phyloP scores from a whole-genome alignment of 2,329 filamentous ascomycete species.

The Tolypocladium ophioglossoides region DNA sequence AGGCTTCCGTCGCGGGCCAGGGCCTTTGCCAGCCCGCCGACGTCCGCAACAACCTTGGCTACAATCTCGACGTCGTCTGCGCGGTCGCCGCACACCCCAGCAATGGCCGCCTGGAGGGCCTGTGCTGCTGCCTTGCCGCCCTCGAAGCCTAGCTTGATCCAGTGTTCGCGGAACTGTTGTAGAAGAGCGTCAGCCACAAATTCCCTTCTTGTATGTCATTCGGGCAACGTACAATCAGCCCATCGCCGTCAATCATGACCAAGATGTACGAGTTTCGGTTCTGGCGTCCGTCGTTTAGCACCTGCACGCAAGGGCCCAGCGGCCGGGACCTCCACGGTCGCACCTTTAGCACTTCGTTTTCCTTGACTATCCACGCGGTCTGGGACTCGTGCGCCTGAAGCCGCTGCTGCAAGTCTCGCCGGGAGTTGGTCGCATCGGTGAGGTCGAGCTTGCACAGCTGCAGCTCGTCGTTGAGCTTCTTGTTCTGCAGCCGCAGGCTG shows the following conservation, averaged over 20 bases:
- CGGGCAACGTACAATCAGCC: conserved; percentile 37
- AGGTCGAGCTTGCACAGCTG: conserved; percentile 38
- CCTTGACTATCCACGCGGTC: conserved; percentile 21
- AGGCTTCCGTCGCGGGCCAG: conserved; percentile 38
- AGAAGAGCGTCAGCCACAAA: conserved; percentile 2
- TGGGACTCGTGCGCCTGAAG: conserved; percentile 28
- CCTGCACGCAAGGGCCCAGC: neutral
- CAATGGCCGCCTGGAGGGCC: conserved; percentile 36
- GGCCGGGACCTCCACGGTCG: neutral
- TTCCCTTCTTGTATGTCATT: too few relatives aligned
- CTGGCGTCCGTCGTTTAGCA: conserved; percentile 17
- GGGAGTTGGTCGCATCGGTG: conserved; percentile 33
- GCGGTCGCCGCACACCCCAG: conserved; percentile 32
- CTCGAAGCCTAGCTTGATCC: conserved; percentile 42
- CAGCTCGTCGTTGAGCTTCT: conserved; percentile 28
- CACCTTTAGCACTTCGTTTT: conserved; percentile 37
- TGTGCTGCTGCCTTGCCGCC: conserved; percentile 43
- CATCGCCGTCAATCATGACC: conserved; percentile 53
- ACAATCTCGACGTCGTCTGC: conserved; percentile 41
- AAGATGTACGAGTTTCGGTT: conserved; percentile 48
- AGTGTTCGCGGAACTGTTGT: conserved; percentile 44
- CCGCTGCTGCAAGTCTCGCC: conserved; percentile 39
- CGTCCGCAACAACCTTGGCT: conserved; percentile 45
- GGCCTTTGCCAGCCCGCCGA: conserved; percentile 37
- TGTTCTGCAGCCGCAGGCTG: conserved; percentile 32